These are phyloP conservation scores for Whalleya microplaca DNA, from an alignment of 2,329 filamentous ascomycete genomes.

Conservation along the genomic window DNA sequence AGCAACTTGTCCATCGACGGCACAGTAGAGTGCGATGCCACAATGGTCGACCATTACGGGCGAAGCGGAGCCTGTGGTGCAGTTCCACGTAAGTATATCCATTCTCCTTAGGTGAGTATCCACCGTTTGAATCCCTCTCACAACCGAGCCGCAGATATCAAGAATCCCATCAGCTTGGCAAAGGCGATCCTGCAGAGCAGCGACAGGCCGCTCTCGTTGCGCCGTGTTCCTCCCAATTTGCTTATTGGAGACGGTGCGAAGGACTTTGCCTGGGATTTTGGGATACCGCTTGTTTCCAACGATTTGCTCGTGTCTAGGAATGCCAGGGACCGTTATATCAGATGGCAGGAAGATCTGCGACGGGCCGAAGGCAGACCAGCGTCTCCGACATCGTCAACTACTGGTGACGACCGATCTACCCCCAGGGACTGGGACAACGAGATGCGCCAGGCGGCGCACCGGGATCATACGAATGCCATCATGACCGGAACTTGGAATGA, in stretches of 20 bases:
- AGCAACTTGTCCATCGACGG: slow-evolving; percentile 94
- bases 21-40: slow-evolving; percentile 91
- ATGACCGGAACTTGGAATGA: slow-evolving; percentile 65
- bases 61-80: slow-evolving; percentile 93
- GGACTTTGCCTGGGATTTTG: slow-evolving; percentile 81
- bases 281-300: slow-evolving; percentile 73
- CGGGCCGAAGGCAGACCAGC: slow-evolving; percentile 56
- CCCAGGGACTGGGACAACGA: slow-evolving; percentile 13
- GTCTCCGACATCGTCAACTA: slow-evolving; percentile 33
- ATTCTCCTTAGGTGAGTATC: not conserved
- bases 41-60: slow-evolving; percentile 87
- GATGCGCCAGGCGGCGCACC: slow-evolving; percentile 29
- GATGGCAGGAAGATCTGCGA: slow-evolving; percentile 77
- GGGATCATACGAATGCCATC: slow-evolving; percentile 59
- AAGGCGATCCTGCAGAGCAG: slow-evolving; percentile 80
- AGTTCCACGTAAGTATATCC: slow-evolving; percentile 71
- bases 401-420: slow-evolving; percentile 19
- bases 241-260: slow-evolving; percentile 84
- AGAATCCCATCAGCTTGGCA: slow-evolving; percentile 88
- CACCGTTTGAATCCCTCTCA: slow-evolving; percentile 1
- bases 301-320: slow-evolving; percentile 79
- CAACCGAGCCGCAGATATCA: slow-evolving; percentile 68
- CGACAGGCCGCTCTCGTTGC: slow-evolving; percentile 75
- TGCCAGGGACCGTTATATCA: slow-evolving; percentile 75
- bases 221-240: slow-evolving; percentile 89